A percentile compares a stretch with the other conserved stretches of the same genome.
Evolutionary conservation across 1,139 yeast species (phyloP).

Genomic region (Protomyces inouyei): DNA sequence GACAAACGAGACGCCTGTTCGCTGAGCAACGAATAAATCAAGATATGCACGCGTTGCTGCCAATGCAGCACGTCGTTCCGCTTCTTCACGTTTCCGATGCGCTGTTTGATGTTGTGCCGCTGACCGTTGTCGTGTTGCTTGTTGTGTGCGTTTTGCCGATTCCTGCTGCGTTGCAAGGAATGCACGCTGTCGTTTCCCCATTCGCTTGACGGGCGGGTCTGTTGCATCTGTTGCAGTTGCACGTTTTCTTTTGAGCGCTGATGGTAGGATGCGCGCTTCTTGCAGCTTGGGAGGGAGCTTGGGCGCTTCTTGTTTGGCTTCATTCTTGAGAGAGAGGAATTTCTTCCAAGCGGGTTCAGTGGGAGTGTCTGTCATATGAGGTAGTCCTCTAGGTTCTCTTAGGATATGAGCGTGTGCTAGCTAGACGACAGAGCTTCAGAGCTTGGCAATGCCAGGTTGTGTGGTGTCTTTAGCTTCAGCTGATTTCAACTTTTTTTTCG

Average conservation of each 20-base stretch:
- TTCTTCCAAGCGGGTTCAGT: conserved; percentile 25
- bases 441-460: too few relatives aligned
- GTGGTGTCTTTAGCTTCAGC: too few relatives aligned
- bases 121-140: neutral
- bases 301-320: neutral
- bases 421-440: too few relatives aligned
- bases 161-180: neutral
- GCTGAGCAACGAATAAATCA: neutral
- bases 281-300: neutral
- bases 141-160: neutral
- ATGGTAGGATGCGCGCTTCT: neutral
- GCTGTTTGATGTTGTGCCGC: neutral
- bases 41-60: neutral
- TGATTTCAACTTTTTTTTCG: too few relatives aligned
- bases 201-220: neutral
- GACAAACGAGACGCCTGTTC: neutral
- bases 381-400: too few relatives aligned
- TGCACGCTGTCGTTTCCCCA: neutral
- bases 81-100: neutral
- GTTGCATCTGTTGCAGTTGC: neutral
- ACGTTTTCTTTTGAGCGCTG: conserved; percentile 1
- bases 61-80: neutral
- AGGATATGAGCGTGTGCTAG: too few relatives aligned
- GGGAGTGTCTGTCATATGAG: too few relatives aligned
- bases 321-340: conserved; percentile 17